Conservation (phyloP, 2,329 filamentous ascomycete genomes). For the Sarocladium strictum region DNA sequence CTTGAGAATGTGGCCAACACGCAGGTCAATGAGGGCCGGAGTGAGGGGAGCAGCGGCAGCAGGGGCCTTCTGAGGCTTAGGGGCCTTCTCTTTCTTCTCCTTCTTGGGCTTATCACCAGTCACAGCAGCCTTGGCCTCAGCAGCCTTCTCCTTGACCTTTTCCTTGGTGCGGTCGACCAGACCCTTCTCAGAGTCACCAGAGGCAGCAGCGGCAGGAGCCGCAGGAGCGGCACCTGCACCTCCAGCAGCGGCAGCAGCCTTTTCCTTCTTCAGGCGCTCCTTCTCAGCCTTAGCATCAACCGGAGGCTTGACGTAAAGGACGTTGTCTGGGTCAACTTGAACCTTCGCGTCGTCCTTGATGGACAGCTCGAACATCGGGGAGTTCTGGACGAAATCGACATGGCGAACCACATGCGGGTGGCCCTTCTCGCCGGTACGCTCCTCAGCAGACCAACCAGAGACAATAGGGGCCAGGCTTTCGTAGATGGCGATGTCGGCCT, state of each 20-base stretch:
- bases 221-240: slow-evolving; percentile 36
- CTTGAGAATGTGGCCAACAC: slow-evolving; percentile 96
- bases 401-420: slow-evolving; percentile 87
- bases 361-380: slow-evolving; percentile 64
- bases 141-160: slow-evolving; percentile 49
- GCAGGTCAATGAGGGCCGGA: slow-evolving; percentile 84
- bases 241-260: slow-evolving; percentile 61
- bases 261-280: slow-evolving; percentile 94
- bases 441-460: slow-evolving; percentile 72
- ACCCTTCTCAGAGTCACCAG: slow-evolving; percentile 37
- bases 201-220: slow-evolving; percentile 38
- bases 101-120: slow-evolving; percentile 52
- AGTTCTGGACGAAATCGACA: slow-evolving; percentile 93
- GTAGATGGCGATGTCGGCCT: slow-evolving; percentile 82
- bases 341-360: slow-evolving; percentile 71
- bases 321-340: slow-evolving; percentile 68
- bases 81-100: slow-evolving; percentile 86
- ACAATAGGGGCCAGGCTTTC: slow-evolving; percentile 70
- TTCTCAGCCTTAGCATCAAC: slow-evolving; percentile 93
- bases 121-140: slow-evolving; percentile 37
- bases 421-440: slow-evolving; percentile 84
- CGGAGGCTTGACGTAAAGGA: slow-evolving; percentile 82
- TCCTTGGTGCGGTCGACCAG: slow-evolving; percentile 58
- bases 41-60: slow-evolving; percentile 70
- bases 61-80: slow-evolving; percentile 65